phyloP scores from a whole-genome alignment of 257 asterid genomes.

The Ilex aquifolium region DNA sequence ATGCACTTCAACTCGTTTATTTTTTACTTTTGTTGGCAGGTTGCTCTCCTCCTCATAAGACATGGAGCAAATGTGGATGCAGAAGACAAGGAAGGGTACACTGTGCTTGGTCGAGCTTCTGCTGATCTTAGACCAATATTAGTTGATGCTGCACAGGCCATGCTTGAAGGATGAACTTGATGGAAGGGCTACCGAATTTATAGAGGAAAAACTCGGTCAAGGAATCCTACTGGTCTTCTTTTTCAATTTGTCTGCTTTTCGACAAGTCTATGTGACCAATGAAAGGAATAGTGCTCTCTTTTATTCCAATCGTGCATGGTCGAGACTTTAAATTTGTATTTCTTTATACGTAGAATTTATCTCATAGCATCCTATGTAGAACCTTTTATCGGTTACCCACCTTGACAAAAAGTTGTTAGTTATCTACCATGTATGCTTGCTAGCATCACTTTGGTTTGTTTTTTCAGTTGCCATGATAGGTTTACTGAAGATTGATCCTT shows the following conservation, averaged over 20 bases:
- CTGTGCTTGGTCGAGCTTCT: constrained; percentile 85
- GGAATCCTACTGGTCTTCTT: not conserved
- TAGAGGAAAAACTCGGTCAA: not conserved
- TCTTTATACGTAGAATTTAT: too few species aligned
- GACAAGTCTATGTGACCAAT: not conserved
- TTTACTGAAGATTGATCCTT: too few species aligned
- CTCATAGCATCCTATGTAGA: too few species aligned
- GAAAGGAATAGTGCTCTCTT: not conserved
- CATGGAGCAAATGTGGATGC: constrained; percentile 92
- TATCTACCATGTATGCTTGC: too few species aligned
- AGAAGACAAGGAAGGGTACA: constrained; percentile 87
- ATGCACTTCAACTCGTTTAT: not conserved
- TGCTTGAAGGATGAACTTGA: constrained; percentile 63
- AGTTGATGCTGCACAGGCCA: constrained; percentile 82
- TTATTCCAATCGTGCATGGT: not conserved
- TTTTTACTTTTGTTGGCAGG: constrained; percentile 37
- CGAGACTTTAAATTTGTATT: too few species aligned
- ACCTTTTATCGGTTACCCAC: too few species aligned
- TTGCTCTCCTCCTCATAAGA: constrained; percentile 83
- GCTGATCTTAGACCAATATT: constrained; percentile 50
- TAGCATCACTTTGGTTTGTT: too few species aligned
- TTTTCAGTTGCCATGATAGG: too few species aligned
- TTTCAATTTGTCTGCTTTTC: not conserved
- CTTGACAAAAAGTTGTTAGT: too few species aligned
- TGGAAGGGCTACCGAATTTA: not conserved